A percentile compares a stretch with the other conserved stretches of the same genome.
phyloP scores from a whole-genome alignment of 164 flowering plant species.

The Magnolia sinica region DNA sequence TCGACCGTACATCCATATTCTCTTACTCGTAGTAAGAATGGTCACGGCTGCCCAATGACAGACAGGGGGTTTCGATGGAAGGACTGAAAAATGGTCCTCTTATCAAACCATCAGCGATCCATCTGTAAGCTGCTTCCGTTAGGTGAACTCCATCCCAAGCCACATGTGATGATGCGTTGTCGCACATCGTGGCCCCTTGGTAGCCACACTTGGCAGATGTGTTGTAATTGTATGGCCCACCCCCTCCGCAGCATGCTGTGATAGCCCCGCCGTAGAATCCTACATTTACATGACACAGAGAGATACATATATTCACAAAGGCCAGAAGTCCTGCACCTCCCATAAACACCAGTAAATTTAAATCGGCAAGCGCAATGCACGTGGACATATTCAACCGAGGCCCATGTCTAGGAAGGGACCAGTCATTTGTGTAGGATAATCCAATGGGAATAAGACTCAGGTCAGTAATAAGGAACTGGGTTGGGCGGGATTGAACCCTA shows the following conservation, averaged over 20 bases:
- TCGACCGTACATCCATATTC: no score
- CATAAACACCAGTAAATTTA: no score
- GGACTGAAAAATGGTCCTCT: conserved; percentile 7
- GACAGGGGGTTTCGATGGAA: not conserved
- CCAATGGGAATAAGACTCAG: no score
- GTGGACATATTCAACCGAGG: no score
- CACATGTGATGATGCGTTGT: conserved; percentile 24
- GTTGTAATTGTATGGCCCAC: conserved; percentile 27
- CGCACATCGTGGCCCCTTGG: conserved; percentile 16
- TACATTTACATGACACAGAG: not conserved
- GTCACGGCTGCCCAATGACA: not conserved
- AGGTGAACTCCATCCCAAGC: conserved; percentile 42
- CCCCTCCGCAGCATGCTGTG: conserved; percentile 37
- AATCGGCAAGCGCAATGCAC: no score
- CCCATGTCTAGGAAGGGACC: no score
- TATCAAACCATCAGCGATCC: conserved; percentile 23
- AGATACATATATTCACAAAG: not conserved
- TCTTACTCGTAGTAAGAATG: no score
- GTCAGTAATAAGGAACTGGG: no score
- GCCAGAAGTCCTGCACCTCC: not conserved
- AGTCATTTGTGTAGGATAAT: no score
- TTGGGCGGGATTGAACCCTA: no score
- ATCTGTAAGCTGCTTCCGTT: conserved; percentile 34
- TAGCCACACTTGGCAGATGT: conserved; percentile 15
- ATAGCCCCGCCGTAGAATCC: conserved; percentile 18